These are phyloP conservation scores for Solanum hybrid DNA, from an alignment of 305 asterid genomes.

Conservation along the genomic window DNA sequence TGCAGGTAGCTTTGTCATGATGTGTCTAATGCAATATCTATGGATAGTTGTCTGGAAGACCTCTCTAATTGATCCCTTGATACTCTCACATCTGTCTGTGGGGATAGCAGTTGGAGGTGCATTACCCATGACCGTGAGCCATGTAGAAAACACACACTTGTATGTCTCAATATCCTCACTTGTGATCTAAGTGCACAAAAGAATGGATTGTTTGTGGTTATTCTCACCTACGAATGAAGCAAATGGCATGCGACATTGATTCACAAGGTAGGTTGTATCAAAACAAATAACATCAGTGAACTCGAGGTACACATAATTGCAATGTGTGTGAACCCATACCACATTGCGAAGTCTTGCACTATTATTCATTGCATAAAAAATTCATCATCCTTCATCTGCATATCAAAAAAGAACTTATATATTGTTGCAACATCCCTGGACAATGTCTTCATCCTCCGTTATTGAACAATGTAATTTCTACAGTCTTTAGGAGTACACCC, in stretches of 20 bases:
- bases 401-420: background rate
- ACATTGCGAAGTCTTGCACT: background rate
- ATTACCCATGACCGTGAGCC: background rate
- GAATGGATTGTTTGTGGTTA: background rate
- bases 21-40: background rate
- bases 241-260: background rate
- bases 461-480: background rate
- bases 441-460: background rate
- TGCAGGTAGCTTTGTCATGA: background rate
- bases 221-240: background rate
- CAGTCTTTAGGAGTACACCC: background rate
- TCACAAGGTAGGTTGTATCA: background rate
- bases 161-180: background rate
- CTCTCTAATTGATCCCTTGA: background rate
- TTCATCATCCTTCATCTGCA: background rate
- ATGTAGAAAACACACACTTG: background rate
- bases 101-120: background rate
- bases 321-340: background rate
- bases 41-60: background rate
- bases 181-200: background rate
- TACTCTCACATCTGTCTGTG: background rate
- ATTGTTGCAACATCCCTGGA: background rate
- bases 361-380: background rate
- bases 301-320: background rate
- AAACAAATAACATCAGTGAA: background rate